Evolutionary conservation across 345 rosid species (phyloP).

Genomic region (Salix exigua): DNA sequence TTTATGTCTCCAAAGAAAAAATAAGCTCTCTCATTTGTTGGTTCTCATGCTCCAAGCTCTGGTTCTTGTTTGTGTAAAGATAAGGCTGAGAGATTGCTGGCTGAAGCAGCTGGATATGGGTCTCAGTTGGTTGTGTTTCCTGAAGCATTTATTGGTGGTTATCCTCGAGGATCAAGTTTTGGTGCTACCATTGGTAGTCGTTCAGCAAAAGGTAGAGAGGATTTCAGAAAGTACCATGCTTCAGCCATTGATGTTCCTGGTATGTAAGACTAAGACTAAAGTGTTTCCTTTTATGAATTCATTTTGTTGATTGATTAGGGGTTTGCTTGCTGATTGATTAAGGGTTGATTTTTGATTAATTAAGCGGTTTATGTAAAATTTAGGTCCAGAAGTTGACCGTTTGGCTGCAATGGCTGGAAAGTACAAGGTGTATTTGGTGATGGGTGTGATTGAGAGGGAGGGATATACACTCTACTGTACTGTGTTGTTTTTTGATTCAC

Average conservation of each 20-base stretch:
- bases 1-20: not conserved
- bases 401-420: slow-evolving; percentile 86
- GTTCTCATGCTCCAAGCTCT: not conserved
- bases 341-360: not conserved
- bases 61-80: slow-evolving; percentile 32
- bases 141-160: slow-evolving; percentile 91
- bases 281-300: not conserved
- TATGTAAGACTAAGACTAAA: slow-evolving; percentile 8
- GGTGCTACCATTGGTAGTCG: slow-evolving; percentile 71
- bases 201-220: slow-evolving; percentile 73
- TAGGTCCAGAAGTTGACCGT: slow-evolving; percentile 81
- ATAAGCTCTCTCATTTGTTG: not conserved
- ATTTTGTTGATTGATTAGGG: not conserved
- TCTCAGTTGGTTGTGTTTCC: slow-evolving; percentile 90
- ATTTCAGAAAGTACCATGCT: slow-evolving; percentile 79
- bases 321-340: too few relatives aligned
- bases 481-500: slow-evolving; percentile 71
- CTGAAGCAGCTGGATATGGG: slow-evolving; percentile 79
- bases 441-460: slow-evolving; percentile 95
- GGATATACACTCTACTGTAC: slow-evolving; percentile 87
- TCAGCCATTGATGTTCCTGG: slow-evolving; percentile 90
- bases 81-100: slow-evolving; percentile 83
- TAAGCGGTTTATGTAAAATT: not conserved
- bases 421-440: slow-evolving; percentile 73
- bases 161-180: slow-evolving; percentile 83